A percentile compares a stretch with the other conserved stretches of the same genome.
phyloP scores from a whole-genome alignment of 108 stramenopile genomes.

The Pseudonitzschia delicatissima region DNA sequence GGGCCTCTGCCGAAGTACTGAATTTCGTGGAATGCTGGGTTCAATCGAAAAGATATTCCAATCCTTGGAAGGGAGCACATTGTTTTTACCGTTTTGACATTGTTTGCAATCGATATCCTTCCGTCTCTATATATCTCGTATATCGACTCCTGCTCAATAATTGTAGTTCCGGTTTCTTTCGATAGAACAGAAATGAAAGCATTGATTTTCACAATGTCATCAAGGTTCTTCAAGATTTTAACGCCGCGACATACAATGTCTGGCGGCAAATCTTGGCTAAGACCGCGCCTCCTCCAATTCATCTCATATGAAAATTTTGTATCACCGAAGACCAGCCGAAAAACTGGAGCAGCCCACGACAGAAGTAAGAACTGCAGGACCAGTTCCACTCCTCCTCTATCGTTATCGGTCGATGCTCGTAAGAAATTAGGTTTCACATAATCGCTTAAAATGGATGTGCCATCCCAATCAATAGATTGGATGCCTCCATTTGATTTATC shows the following conservation, averaged over 20 bases:
- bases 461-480: conserved; percentile 17
- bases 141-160: conserved; percentile 10
- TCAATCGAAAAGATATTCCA: conserved; percentile 48
- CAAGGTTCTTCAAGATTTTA: neutral
- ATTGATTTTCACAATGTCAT: neutral
- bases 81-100: conserved; percentile 22
- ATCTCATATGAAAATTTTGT: conserved; percentile 31
- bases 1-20: conserved; percentile 65
- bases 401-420: conserved; percentile 83
- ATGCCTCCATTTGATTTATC: conserved; percentile 38
- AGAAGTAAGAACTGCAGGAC: conserved; percentile 34
- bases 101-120: conserved; percentile 15
- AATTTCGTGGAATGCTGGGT: conserved; percentile 34
- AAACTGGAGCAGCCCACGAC: neutral
- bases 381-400: conserved; percentile 63
- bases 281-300: conserved; percentile 41
- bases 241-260: neutral
- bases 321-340: conserved; percentile 4
- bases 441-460: neutral
- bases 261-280: conserved; percentile 38
- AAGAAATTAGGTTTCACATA: conserved; percentile 50
- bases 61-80: conserved; percentile 59
- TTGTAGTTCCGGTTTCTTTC: neutral
- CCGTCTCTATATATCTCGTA: conserved; percentile 31
- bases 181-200: neutral